Percentiles rank a stretch among this genome's conserved stretches.
Evolutionary conservation across 1,139 yeast genomes (phyloP).

Genomic region (Ashbya aceris): DNA sequence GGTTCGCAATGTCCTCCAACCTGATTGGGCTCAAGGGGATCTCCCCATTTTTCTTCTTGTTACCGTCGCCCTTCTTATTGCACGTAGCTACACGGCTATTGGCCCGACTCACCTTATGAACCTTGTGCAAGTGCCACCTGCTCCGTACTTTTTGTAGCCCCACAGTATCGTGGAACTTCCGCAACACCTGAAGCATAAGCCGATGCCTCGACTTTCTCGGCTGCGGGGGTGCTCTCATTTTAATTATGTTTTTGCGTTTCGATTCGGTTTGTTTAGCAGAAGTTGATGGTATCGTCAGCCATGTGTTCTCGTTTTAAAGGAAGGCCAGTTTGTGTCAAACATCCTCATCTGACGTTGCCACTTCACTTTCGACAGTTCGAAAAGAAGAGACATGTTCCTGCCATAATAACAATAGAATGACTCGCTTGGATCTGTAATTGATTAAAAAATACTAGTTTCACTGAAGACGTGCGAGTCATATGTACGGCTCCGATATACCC

Average conservation of each 20-base stretch:
- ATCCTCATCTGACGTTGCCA: not conserved
- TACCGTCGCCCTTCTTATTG: constrained; percentile 3
- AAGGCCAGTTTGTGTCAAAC: not conserved
- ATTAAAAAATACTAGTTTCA: too few relatives aligned
- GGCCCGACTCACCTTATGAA: constrained; percentile 13
- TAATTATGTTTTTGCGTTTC: not conserved
- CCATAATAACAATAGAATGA: too few relatives aligned
- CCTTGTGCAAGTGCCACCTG: constrained; percentile 21
- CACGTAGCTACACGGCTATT: not conserved
- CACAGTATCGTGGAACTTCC: constrained; percentile 12
- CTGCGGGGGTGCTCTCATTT: constrained; percentile 29
- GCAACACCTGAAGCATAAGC: constrained; percentile 9
- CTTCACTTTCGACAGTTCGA: not conserved
- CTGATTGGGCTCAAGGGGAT: constrained; percentile 14
- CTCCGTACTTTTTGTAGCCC: constrained; percentile 15
- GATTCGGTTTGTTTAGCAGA: not conserved
- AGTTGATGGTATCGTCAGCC: not conserved
- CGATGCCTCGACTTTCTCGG: constrained; percentile 22
- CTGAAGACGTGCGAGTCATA: too few relatives aligned
- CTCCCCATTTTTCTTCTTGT: not conserved
- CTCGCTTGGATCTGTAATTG: too few relatives aligned
- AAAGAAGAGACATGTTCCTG: too few relatives aligned
- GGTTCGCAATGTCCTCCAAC: constrained; percentile 23
- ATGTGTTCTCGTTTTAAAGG: not conserved
- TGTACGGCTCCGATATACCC: too few relatives aligned